These are phyloP conservation scores for Rubroshorea leprosula DNA, from an alignment of 345 rosid genomes.

Conservation along the genomic window DNA sequence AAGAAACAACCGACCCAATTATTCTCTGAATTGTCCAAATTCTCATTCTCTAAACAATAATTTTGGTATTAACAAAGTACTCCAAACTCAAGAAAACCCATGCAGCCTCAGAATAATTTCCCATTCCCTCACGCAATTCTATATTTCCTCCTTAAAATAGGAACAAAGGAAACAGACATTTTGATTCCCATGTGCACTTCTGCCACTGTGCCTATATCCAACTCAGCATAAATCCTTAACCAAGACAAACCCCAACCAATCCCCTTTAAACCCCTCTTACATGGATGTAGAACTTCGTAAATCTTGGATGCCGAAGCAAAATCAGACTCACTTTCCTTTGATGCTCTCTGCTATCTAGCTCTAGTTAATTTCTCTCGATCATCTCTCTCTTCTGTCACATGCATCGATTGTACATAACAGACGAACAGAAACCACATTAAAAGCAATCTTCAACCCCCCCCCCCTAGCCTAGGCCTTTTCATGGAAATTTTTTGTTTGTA, in stretches of 20 bases:
- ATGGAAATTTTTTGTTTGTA: slow-evolving; percentile 18
- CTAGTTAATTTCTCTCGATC: not conserved
- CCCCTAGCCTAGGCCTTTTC: slow-evolving; percentile 6
- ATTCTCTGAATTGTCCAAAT: slow-evolving; percentile 26
- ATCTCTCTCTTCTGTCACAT: slow-evolving; percentile 1
- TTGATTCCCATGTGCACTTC: slow-evolving; percentile 41
- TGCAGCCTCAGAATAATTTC: slow-evolving; percentile 28
- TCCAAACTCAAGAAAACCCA: slow-evolving; percentile 20
- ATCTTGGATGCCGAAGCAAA: slow-evolving; percentile 26
- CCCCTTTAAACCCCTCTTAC: slow-evolving; percentile 21
- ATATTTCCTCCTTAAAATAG: slow-evolving; percentile 17
- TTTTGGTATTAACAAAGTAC: slow-evolving; percentile 37
- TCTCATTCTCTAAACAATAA: slow-evolving; percentile 26
- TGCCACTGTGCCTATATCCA: slow-evolving; percentile 14
- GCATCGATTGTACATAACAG: slow-evolving; percentile 20
- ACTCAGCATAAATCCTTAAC: slow-evolving; percentile 14
- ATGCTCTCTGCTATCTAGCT: not conserved
- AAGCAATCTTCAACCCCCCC: slow-evolving; percentile 10
- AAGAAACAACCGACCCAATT: slow-evolving; percentile 25
- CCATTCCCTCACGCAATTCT: slow-evolving; percentile 30
- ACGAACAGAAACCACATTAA: not conserved
- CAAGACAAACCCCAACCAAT: slow-evolving; percentile 31
- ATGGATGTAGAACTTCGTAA: slow-evolving; percentile 23
- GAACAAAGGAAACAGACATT: slow-evolving; percentile 35
- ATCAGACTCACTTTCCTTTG: slow-evolving; percentile 31